Evolutionary conservation across 768 basidiomycete species (phyloP), one percentile per base, ranked within the genome.

Genomic region (Cyclocybe cylindracea): DNA sequence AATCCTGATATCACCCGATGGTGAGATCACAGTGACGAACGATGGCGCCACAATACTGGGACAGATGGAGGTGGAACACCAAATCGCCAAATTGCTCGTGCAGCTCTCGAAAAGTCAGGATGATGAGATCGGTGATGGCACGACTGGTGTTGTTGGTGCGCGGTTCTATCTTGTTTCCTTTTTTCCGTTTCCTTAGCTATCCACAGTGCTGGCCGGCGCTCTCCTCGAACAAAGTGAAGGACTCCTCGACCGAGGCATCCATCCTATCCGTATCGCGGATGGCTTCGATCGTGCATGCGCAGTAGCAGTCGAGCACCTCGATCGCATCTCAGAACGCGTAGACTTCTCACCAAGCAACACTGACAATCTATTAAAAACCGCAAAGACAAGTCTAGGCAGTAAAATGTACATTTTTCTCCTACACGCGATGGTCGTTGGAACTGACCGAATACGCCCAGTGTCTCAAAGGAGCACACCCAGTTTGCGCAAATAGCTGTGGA

Each of bases 51-150:
- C 97, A 18, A 99, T 99, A 61, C 78, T 99, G 50, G 85, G 94
- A 18, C 96, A 98, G 76, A 98, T 99, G 94, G 93, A 97, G 70
- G 95, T 98, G 46, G 96, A 98, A 64, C 96, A 99, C 67, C 96
- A 96, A 75, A 96, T 99, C 64, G 97, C 97, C 53, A 99, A 97
- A 73, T 82, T 99, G 40, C 82, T 99, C 33, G 97, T 99, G 2
- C 91, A 98, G 65, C 78, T 98, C 38, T 95, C 93, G 13, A 96
- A 95, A 77, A 94, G 91, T 67, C 97, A 99, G 75, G 97, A 99
- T 69, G 97, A 99, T 69, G 97, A 99, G 76, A 96, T 99, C 67
- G 97, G 97, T 19, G 97, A 99, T 72, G 97, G 97, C 53, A 98
- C 97, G 5, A 98, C 97, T 29, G 97, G 97, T 69, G 97, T 99